Conservation (phyloP, 768 basidiomycete species). For the Boletus sp. region DNA sequence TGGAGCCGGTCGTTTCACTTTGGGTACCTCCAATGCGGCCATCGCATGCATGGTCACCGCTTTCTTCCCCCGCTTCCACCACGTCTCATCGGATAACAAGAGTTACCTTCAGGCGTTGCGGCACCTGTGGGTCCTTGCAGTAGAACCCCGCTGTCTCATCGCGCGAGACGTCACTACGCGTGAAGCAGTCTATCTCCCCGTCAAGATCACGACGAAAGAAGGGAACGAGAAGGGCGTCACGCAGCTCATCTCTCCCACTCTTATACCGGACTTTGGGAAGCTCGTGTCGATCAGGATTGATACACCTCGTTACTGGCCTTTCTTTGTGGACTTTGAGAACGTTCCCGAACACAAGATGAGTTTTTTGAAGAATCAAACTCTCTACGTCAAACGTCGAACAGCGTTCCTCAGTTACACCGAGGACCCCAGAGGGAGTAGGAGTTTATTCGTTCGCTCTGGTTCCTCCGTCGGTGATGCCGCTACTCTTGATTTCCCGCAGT, state of each 20-base stretch:
- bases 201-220: slow-evolving; percentile 82
- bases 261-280: slow-evolving; percentile 85
- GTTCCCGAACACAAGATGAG: slow-evolving; percentile 65
- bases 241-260: slow-evolving; percentile 86
- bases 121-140: slow-evolving; percentile 94
- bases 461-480: slow-evolving; percentile 82
- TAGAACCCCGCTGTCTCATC: slow-evolving; percentile 89
- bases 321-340: slow-evolving; percentile 75
- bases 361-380: slow-evolving; percentile 73
- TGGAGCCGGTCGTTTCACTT: slow-evolving; percentile 86
- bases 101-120: slow-evolving; percentile 90
- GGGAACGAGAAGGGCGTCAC: slow-evolving; percentile 60
- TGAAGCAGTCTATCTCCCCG: slow-evolving; percentile 88
- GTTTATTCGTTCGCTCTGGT: slow-evolving; percentile 86
- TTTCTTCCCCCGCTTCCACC: slow-evolving; percentile 88
- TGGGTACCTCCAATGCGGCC: slow-evolving; percentile 89
- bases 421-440: slow-evolving; percentile 91
- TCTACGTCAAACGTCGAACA: slow-evolving; percentile 90
- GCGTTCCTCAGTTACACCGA: slow-evolving; percentile 93
- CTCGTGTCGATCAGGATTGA: slow-evolving; percentile 84
- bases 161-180: slow-evolving; percentile 90
- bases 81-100: slow-evolving; percentile 80
- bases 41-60: slow-evolving; percentile 87
- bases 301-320: slow-evolving; percentile 94
- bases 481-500: slow-evolving; percentile 79